Base-by-base conservation (phyloP, 2,329 filamentous ascomycete species). In the Fusarium proliferatum region DNA sequence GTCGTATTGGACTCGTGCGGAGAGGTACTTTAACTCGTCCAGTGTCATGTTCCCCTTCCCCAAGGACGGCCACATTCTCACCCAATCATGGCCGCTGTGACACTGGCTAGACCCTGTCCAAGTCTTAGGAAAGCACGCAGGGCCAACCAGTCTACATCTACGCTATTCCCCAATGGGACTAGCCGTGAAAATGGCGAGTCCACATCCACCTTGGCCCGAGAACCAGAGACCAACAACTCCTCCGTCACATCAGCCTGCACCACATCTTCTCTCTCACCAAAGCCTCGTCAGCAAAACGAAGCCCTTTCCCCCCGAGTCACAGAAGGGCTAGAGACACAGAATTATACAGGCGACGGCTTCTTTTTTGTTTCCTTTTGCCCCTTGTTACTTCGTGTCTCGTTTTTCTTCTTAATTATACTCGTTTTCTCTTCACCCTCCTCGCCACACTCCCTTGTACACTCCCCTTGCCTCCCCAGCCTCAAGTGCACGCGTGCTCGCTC, bases 201-300 rank as follows among this genome's bases (percentile, higher is more conserved):
- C 67, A 62, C 63, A 51, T 55, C 68, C 69, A 74, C 67, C 56
- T 60, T 63, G 55, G 53, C 48, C 67, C 67, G 53, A 64, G 55
- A 56, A 58, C 53, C 62, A 68, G 71, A 70, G 45, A 62, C 71
- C 59, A 62, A 69, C 71, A 62, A 72, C 71, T 74, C 71, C 71
- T 74, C 71, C 67, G 67, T 74, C 71, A 74, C 71, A 74, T 74
- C 71, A 73, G 71, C 71, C 71, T 73, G 67, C 71, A 73, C 71
- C 67, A 74, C 56, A 74, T 72, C 71, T 74, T 69, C 46, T 60
- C 56, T 69, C 71, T 74, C 71, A 72, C 71, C 71, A 74, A 72
- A 74, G 71, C 71, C 71, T 74, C 71, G 71, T 74, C 71, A 74
- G 71, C 71, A 74, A 42, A 41, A 60, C 56, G 46, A 61, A 69